Conservation (phyloP, 2,329 filamentous ascomycete genomes). For the Aspergillus neotritici region DNA sequence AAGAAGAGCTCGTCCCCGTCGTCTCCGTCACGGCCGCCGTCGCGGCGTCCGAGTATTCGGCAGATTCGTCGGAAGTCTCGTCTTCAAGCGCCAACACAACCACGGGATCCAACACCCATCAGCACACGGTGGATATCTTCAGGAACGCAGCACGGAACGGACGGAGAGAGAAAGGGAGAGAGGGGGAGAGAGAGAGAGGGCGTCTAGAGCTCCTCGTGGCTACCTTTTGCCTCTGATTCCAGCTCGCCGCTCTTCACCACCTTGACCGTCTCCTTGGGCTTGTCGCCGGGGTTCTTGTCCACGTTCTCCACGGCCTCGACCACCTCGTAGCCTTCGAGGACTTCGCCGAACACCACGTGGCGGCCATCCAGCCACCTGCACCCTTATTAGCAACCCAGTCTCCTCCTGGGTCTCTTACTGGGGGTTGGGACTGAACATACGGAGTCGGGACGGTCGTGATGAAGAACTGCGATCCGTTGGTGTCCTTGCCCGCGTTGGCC, state of each 20-base stretch:
- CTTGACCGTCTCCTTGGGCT: slow-evolving; percentile 55
- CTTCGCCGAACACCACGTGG: slow-evolving; percentile 65
- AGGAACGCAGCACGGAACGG: slow-evolving; percentile 22
- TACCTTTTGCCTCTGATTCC: slow-evolving; percentile 54
- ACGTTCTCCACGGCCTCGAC: slow-evolving; percentile 59
- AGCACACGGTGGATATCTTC: slow-evolving; percentile 24
- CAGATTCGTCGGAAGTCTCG: too few species aligned
- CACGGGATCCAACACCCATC: slow-evolving; percentile 24
- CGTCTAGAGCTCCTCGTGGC: slow-evolving; percentile 59
- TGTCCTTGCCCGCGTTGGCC: slow-evolving; percentile 61
- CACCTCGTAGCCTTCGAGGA: slow-evolving; percentile 62
- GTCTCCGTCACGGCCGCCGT: too few species aligned
- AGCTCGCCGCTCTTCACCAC: slow-evolving; percentile 63
- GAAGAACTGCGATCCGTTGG: slow-evolving; percentile 63
- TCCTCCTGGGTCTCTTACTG: not conserved
- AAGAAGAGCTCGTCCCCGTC: too few species aligned
- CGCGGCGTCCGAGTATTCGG: too few species aligned
- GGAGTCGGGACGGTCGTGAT: slow-evolving; percentile 58
- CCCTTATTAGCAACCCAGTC: not conserved
- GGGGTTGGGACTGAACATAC: slow-evolving; percentile 20
- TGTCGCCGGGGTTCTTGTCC: slow-evolving; percentile 52
- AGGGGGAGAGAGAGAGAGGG: slow-evolving; percentile 3
- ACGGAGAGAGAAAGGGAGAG: too few species aligned
- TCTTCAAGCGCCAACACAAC: not conserved
- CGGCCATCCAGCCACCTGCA: slow-evolving; percentile 55